These are phyloP conservation scores for Coemansia sp. DNA, from an alignment of 192 early-diverging fungal species.

Conservation along the genomic window DNA sequence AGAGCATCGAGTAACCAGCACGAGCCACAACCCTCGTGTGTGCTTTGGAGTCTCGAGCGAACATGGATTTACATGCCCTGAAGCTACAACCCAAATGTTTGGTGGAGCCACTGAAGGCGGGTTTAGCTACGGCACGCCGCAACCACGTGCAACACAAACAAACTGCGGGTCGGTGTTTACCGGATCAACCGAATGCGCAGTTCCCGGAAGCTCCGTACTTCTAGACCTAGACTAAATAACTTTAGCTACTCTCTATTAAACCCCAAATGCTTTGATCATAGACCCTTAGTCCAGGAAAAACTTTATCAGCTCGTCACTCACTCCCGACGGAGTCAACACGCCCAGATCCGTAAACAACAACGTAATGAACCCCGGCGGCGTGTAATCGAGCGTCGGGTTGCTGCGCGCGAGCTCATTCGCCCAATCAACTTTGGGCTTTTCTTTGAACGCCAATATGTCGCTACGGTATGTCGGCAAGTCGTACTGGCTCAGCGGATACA, in stretches of 20 bases:
- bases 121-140: slow-evolving; percentile 26
- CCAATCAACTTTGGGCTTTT: slow-evolving; percentile 42
- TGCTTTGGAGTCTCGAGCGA: not conserved
- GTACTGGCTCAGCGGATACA: slow-evolving; percentile 94
- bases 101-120: slow-evolving; percentile 40
- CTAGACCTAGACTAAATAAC: not conserved
- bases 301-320: slow-evolving; percentile 84
- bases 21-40: not conserved
- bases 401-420: slow-evolving; percentile 29
- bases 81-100: slow-evolving; percentile 3
- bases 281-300: slow-evolving; percentile 62
- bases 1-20: not conserved
- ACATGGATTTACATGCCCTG: not conserved
- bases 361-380: slow-evolving; percentile 88
- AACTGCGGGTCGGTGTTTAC: slow-evolving; percentile 21
- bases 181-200: slow-evolving; percentile 36
- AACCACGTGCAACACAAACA: not conserved
- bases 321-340: slow-evolving; percentile 86
- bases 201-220: slow-evolving; percentile 24
- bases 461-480: slow-evolving; percentile 80
- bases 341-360: slow-evolving; percentile 89
- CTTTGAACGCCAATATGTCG: slow-evolving; percentile 68
- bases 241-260: no score
- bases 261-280: no score
- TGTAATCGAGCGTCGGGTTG: slow-evolving; percentile 90